A percentile compares a stretch with the other conserved stretches of the same genome.
Conservation (phyloP, 352 stramenopile genomes). For the Phytophthora fragariaefolia region DNA sequence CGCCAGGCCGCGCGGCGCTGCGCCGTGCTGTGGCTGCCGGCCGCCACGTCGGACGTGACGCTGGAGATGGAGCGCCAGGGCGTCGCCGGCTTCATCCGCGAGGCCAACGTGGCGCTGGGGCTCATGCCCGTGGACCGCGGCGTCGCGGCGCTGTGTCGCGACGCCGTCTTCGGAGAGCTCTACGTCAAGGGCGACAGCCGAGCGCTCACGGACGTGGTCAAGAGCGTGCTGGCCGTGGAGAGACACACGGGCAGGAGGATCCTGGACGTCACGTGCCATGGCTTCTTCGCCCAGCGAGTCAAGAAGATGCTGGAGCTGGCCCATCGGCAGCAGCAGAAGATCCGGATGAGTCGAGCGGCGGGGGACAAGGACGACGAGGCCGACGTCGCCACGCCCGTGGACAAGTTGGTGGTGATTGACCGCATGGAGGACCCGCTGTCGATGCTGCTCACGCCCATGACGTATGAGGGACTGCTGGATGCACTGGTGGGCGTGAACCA, state of each 20-base stretch:
- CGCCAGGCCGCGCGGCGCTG: conserved; percentile 31
- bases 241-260: conserved; percentile 46
- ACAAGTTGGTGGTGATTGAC: conserved; percentile 76
- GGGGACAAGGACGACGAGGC: conserved; percentile 11
- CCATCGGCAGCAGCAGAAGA: conserved; percentile 46
- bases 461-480: conserved; percentile 84
- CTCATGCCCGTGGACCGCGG: conserved; percentile 65
- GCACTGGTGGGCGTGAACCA: conserved; percentile 77
- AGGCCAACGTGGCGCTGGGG: conserved; percentile 63
- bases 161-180: conserved; percentile 71
- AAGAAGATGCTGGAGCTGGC: conserved; percentile 71
- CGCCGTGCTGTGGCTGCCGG: conserved; percentile 67
- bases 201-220: conserved; percentile 64
- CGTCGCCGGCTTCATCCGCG: conserved; percentile 53
- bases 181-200: conserved; percentile 73
- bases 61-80: conserved; percentile 84
- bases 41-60: conserved; percentile 58
- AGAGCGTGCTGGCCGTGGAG: conserved; percentile 69
- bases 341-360: conserved; percentile 29
- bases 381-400: conserved; percentile 29
- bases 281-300: conserved; percentile 59
- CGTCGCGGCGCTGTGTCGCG: conserved; percentile 67
- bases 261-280: conserved; percentile 52
- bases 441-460: conserved; percentile 86
- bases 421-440: conserved; percentile 82